Evolutionary conservation across 2,329 filamentous ascomycete genomes (phyloP).

Genomic region (Metarhizium sp.): DNA sequence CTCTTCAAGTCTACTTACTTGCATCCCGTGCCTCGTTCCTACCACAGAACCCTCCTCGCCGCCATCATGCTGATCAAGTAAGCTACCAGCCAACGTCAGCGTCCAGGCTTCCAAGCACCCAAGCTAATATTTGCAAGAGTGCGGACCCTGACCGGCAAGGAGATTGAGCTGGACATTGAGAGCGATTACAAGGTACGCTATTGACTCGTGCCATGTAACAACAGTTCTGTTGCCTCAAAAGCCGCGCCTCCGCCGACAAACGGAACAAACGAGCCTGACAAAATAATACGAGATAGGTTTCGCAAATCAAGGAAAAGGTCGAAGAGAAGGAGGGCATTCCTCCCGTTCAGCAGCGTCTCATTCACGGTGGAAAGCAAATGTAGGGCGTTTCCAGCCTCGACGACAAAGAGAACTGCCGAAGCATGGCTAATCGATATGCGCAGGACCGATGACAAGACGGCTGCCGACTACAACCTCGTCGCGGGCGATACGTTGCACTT

Average conservation of each 20-base stretch:
- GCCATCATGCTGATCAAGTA: slow-evolving; percentile 43
- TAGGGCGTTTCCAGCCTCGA: slow-evolving; percentile 30
- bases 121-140: slow-evolving; percentile 49
- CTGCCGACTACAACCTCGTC: slow-evolving; percentile 80
- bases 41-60: neutral
- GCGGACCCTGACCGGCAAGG: slow-evolving; percentile 93
- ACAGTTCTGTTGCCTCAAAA: too few species aligned
- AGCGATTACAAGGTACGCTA: slow-evolving; percentile 74
- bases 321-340: slow-evolving; percentile 99
- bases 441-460: slow-evolving; percentile 93
- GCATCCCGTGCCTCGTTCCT: neutral
- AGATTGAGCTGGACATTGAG: slow-evolving; percentile 98
- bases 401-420: neutral
- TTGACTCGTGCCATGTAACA: neutral
- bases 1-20: neutral
- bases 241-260: neutral
- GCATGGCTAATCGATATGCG: neutral
- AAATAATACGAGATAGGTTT: slow-evolving; percentile 48
- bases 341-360: slow-evolving; percentile 90
- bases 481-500: slow-evolving; percentile 91
- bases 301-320: slow-evolving; percentile 96
- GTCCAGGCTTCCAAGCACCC: neutral
- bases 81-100: slow-evolving; percentile 7
- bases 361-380: slow-evolving; percentile 98
- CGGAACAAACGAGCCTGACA: neutral